Conservation (phyloP, 257 asterid species). For the Primulina tabacum region DNA sequence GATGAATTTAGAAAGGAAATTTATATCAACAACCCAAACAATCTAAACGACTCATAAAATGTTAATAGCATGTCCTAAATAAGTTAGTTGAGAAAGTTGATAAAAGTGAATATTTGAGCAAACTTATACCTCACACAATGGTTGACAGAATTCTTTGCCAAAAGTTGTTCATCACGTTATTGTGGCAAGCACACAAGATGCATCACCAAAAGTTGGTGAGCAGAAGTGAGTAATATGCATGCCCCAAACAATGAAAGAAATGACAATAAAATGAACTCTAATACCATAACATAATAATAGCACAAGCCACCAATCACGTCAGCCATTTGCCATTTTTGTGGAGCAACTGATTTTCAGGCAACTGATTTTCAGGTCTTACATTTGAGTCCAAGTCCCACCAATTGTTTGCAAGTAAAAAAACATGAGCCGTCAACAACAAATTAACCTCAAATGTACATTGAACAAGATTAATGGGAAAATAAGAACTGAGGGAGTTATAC, state of each 20-base stretch:
- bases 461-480: background rate
- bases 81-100: background rate
- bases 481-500: background rate
- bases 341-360: no score
- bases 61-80: background rate
- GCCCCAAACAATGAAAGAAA: background rate
- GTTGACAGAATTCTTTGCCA: background rate
- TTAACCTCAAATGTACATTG: background rate
- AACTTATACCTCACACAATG: no score
- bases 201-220: background rate
- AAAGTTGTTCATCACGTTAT: background rate
- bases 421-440: background rate
- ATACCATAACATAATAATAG: background rate
- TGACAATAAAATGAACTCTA: background rate
- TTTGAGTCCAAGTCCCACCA: background rate
- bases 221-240: background rate
- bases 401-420: background rate
- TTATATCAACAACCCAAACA: background rate
- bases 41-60: no score
- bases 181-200: background rate
- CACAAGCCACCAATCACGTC: background rate
- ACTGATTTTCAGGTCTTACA: background rate
- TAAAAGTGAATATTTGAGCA: background rate
- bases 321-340: background rate
- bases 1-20: background rate